Evolutionary conservation across 1,284 basidiomycete genomes (phyloP).

Genomic region (Trichosporon sp.): DNA sequence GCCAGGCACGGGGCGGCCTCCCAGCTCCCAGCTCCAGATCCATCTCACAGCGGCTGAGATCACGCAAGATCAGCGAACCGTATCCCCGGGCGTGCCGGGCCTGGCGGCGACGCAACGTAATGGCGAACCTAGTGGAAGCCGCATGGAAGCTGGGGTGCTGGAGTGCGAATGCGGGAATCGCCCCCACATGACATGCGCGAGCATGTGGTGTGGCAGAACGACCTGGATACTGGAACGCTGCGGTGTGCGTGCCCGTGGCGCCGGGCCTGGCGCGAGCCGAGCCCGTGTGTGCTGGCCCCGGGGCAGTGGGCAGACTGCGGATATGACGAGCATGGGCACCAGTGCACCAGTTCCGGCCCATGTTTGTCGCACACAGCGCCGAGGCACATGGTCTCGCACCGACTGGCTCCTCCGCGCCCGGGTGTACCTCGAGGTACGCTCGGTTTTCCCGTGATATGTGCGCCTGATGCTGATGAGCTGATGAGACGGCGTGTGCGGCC

Average conservation of each 20-base stretch:
- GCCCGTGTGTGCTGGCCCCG: too few species aligned
- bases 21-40: too few species aligned
- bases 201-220: background rate
- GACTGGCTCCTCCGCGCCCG: too few species aligned
- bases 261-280: background rate
- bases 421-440: background rate
- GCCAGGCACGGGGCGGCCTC: background rate
- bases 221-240: background rate
- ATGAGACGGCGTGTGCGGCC: background rate
- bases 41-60: background rate
- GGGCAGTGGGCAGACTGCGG: background rate
- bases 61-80: background rate
- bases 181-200: background rate
- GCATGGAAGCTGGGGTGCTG: background rate
- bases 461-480: background rate
- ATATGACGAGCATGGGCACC: too few species aligned
- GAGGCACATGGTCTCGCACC: background rate
- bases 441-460: background rate
- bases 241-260: background rate
- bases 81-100: background rate
- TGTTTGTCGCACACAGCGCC: background rate
- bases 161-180: background rate
- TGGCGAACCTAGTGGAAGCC: background rate
- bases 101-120: background rate
- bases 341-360: too few species aligned